A percentile compares a stretch with the other conserved stretches of the same genome.
phyloP scores from a whole-genome alignment of 2,329 filamentous ascomycete species.

The Monilinia fructicola region DNA sequence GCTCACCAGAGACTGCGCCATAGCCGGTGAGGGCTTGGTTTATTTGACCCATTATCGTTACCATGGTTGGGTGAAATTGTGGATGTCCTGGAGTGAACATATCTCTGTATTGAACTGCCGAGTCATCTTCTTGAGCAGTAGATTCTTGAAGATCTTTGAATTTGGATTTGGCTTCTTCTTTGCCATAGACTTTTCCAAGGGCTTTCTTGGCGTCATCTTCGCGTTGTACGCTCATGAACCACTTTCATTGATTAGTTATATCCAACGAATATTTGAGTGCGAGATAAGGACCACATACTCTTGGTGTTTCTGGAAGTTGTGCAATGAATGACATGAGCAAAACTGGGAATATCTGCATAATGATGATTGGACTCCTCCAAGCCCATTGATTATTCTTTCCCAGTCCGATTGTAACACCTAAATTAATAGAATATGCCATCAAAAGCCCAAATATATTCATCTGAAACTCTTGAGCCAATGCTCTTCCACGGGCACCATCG shows the following conservation, averaged over 20 bases:
- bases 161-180: constrained; percentile 49
- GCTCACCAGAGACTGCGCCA: constrained; percentile 51
- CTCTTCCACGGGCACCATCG: constrained; percentile 57
- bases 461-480: constrained; percentile 63
- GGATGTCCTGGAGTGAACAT: constrained; percentile 56
- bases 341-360: constrained; percentile 60
- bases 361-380: constrained; percentile 60
- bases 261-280: too few species aligned
- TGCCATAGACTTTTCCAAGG: constrained; percentile 51
- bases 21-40: constrained; percentile 60
- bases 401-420: constrained; percentile 52
- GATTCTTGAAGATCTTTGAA: constrained; percentile 52
- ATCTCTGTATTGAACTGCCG: constrained; percentile 51
- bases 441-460: constrained; percentile 63
- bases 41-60: constrained; percentile 62
- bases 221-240: constrained; percentile 53
- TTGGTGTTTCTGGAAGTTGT: constrained; percentile 55
- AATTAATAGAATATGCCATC: constrained; percentile 60
- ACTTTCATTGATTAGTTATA: constrained; percentile 36
- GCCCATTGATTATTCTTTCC: constrained; percentile 60
- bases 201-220: constrained; percentile 52
- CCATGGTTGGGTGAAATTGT: constrained; percentile 60
- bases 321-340: constrained; percentile 53
- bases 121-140: constrained; percentile 50
- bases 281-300: constrained; percentile 34